Conservation (phyloP, 108 stramenopile genomes). For the Licmophora abbreviata region DNA sequence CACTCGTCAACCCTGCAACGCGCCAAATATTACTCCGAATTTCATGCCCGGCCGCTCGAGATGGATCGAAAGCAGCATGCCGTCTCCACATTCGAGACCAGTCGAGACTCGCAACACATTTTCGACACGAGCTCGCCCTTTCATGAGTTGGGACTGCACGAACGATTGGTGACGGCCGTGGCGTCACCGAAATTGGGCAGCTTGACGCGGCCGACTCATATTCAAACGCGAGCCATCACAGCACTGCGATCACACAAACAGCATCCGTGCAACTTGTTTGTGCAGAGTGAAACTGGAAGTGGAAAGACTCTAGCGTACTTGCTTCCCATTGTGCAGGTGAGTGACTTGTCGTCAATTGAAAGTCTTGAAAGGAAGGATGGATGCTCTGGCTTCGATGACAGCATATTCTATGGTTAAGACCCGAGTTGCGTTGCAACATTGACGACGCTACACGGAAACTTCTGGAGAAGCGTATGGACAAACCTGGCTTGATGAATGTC, state of each 20-base stretch:
- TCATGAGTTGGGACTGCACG: constrained; percentile 32
- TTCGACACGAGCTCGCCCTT: constrained; percentile 28
- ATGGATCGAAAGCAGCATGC: constrained; percentile 60
- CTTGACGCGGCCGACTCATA: constrained; percentile 45
- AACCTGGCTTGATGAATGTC: neutral
- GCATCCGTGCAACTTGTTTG: constrained; percentile 51
- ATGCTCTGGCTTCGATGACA: constrained; percentile 1
- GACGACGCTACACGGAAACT: too few species aligned
- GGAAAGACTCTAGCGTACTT: constrained; percentile 89
- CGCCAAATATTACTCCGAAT: constrained; percentile 67
- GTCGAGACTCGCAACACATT: constrained; percentile 25
- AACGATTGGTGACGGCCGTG: constrained; percentile 33
- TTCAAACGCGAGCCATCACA: constrained; percentile 47
- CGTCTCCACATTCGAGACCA: constrained; percentile 17
- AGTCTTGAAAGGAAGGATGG: neutral
- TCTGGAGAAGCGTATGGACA: neutral
- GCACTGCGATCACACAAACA: constrained; percentile 10
- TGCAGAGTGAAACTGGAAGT: constrained; percentile 88
- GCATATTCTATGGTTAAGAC: constrained; percentile 3
- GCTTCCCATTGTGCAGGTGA: constrained; percentile 57
- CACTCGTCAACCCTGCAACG: constrained; percentile 34
- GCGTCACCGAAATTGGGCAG: constrained; percentile 26
- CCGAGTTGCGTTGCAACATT: too few species aligned
- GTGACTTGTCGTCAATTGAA: neutral
- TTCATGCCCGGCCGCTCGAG: constrained; percentile 80